phyloP scores from a whole-genome alignment of 2,329 filamentous ascomycete species.

The Simplicillium sp. region DNA sequence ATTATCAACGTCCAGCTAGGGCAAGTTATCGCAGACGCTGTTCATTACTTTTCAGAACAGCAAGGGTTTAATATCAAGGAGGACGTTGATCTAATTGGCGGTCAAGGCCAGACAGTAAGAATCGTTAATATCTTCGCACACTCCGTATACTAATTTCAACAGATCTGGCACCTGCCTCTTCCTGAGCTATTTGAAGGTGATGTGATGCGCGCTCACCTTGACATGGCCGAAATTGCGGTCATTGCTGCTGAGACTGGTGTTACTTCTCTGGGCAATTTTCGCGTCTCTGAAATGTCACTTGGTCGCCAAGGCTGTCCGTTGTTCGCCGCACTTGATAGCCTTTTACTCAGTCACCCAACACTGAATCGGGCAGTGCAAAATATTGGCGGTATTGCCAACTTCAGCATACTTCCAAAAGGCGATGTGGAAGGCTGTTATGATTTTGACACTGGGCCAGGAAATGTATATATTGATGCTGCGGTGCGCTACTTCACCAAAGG shows the following conservation, averaged over 20 bases:
- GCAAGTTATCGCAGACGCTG: no score
- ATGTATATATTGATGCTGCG: slow-evolving; percentile 45
- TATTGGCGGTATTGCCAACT: neutral
- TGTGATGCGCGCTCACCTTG: neutral
- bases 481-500: slow-evolving; percentile 44
- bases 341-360: neutral
- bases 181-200: neutral
- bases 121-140: neutral
- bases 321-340: neutral
- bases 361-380: neutral
- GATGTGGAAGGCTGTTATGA: slow-evolving; percentile 16
- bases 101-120: neutral
- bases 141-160: neutral
- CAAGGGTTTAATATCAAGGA: neutral
- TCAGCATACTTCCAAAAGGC: neutral
- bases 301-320: neutral
- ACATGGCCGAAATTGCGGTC: neutral
- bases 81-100: neutral
- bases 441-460: slow-evolving; percentile 47
- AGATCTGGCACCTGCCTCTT: neutral
- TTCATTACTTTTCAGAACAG: neutral
- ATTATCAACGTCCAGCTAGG: no score
- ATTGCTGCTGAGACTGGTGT: neutral
- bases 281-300: neutral
- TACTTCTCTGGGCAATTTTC: neutral